Evolutionary conservation across 2,329 filamentous ascomycete species (phyloP).

Genomic region (Colletotrichum echinochloae): DNA sequence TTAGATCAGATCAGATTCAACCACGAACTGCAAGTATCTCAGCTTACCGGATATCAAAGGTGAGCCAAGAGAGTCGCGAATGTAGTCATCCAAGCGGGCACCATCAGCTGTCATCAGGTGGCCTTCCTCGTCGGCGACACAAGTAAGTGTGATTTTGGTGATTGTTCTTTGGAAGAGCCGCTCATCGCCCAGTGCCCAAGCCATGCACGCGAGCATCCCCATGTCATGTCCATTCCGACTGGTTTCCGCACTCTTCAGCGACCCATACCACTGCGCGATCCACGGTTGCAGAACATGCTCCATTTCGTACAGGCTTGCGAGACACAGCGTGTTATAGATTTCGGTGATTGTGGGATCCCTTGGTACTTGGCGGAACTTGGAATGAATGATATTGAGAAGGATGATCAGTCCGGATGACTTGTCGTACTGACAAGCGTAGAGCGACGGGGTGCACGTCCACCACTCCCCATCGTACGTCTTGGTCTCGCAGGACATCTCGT

Average conservation of each 20-base stretch:
- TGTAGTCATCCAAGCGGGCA: constrained; percentile 13
- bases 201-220: constrained; percentile 20
- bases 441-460: constrained; percentile 15
- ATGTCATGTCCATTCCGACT: constrained; percentile 9
- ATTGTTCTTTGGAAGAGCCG: constrained; percentile 12
- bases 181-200: constrained; percentile 32
- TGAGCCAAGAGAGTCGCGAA: constrained; percentile 26
- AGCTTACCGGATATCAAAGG: constrained; percentile 26
- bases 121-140: neutral
- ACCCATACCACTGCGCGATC: constrained; percentile 24
- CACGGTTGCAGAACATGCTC: constrained; percentile 31
- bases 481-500: constrained; percentile 3
- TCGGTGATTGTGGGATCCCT: constrained; percentile 3
- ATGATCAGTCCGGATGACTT: constrained; percentile 25
- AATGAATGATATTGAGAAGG: constrained; percentile 34
- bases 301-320: constrained; percentile 35
- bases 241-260: neutral
- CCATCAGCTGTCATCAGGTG: constrained; percentile 21
- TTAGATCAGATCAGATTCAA: neutral
- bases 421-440: constrained; percentile 25
- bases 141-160: constrained; percentile 11
- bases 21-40: rapidly evolving
- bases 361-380: constrained; percentile 13
- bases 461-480: neutral
- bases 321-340: constrained; percentile 23